Evolutionary conservation across 805 yeast genomes (phyloP), one percentile per base, ranked within the genome.

Genomic region (Ogataea salicorniae): DNA sequence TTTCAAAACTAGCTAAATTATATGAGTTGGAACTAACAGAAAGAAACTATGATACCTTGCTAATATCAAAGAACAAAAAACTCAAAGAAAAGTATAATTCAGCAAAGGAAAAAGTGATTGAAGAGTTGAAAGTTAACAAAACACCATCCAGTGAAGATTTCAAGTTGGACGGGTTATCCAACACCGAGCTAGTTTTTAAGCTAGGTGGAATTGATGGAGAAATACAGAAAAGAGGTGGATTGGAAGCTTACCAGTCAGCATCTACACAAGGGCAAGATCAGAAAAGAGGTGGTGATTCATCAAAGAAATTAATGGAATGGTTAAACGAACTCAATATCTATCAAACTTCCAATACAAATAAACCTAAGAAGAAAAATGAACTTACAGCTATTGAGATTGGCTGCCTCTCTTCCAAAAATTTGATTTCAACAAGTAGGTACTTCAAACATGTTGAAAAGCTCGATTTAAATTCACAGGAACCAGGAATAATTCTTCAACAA

Each of bases 201-300:
- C 63, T 85, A 13, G 84, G 79, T 0, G 72, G 71, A 43, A 77
- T 90, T 6, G 84, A 81, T 51, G 74, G 71, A 3, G 90, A 87
- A 58, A 74, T 85, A 4, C 70, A 70, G 8, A 73, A 69, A 38
- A 70, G 81, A 39, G 97, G 97, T 0, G 97, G 97, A 0, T 63
- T 92, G 2, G 75, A 80, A 43, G 77, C 79, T 11, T 92, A 92
- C 62, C 99, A 92, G 60, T 66, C 74, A 18, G 98, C 98, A 0
- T 87, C 96, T 2, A 77, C 85, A 1, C 79, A 81, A 43, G 99
- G 99, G 0, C 99, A 92, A 58, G 78, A 80, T 48, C 62, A 66
- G 0, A 74, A 75, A 41, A 64, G 98, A 52, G 98, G 99, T 0
- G 96, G 97, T 1, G 99, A 92, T 61, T 88, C 97, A 0, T 89